Evolutionary conservation across 331 rosid genomes (phyloP).

Genomic region (Acacia concinna): DNA sequence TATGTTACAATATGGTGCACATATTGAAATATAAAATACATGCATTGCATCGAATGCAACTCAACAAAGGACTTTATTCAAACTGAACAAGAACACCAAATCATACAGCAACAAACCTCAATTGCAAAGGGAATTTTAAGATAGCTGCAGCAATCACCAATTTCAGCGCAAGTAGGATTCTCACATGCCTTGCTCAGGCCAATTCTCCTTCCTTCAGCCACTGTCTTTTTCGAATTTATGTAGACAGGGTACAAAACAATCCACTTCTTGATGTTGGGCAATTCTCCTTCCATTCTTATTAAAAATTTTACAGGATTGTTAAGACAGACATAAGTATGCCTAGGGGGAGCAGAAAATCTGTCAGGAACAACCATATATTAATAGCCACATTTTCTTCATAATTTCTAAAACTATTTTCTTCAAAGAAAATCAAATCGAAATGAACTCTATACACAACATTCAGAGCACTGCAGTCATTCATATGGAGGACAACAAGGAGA

Average conservation of each 20-base stretch:
- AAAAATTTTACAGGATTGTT: neutral
- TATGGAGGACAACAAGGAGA: neutral
- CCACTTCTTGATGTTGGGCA: slow-evolving; percentile 72
- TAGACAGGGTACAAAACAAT: slow-evolving; percentile 73
- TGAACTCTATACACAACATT: neutral
- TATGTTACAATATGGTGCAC: neutral
- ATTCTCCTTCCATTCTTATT: slow-evolving; percentile 55
- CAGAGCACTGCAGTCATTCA: neutral
- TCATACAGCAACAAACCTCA: slow-evolving; percentile 52
- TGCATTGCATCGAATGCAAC: neutral
- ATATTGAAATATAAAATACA: neutral
- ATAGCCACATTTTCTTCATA: neutral
- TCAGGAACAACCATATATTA: neutral
- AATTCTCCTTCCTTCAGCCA: slow-evolving; percentile 86
- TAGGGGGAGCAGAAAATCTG: neutral
- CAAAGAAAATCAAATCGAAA: neutral
- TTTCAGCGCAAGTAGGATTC: slow-evolving; percentile 82
- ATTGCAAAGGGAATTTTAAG: slow-evolving; percentile 73
- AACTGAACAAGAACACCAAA: neutral
- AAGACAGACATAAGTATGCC: neutral
- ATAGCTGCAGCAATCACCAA: slow-evolving; percentile 78
- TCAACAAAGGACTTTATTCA: neutral
- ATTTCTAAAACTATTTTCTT: neutral
- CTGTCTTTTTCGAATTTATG: slow-evolving; percentile 74
- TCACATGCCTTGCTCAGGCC: slow-evolving; percentile 60